Percentiles rank a stretch among this genome's conserved stretches.
Evolutionary conservation across 2,329 filamentous ascomycete species (phyloP).

Genomic region (Arthroderma sp.): DNA sequence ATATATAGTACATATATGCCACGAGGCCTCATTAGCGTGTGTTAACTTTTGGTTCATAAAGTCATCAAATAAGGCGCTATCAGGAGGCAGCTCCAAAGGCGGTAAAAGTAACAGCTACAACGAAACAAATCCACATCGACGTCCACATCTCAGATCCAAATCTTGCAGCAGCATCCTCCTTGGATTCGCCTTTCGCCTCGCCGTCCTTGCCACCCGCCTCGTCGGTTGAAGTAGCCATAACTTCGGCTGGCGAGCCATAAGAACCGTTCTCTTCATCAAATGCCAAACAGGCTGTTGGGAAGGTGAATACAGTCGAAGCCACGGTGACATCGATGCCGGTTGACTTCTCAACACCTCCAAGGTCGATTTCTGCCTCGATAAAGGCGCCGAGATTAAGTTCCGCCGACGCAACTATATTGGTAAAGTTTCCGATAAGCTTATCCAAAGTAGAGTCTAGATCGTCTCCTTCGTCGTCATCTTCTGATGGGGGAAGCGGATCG

Average conservation of each 20-base stretch:
- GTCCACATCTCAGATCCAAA: not conserved
- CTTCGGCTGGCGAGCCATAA: slow-evolving; percentile 4
- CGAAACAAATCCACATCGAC: not conserved
- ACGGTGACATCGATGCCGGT: slow-evolving; percentile 3
- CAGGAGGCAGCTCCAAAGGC: not conserved
- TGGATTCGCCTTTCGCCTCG: not conserved
- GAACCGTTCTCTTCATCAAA: slow-evolving; percentile 10
- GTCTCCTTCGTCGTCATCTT: not conserved
- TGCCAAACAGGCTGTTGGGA: slow-evolving; percentile 12
- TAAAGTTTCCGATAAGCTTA: slow-evolving; percentile 10
- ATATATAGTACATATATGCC: too few species aligned
- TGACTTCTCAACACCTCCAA: slow-evolving; percentile 1
- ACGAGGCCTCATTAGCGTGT: too few species aligned
- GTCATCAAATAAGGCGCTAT: too few species aligned
- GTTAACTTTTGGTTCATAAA: too few species aligned
- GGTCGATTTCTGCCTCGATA: slow-evolving; percentile 10
- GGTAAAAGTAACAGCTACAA: not conserved
- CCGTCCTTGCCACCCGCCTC: not conserved
- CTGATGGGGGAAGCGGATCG: slow-evolving; percentile 4
- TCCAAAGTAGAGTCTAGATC: slow-evolving; percentile 1
- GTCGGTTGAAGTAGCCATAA: slow-evolving; percentile 1
- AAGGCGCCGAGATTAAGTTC: slow-evolving; percentile 12
- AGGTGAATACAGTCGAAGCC: slow-evolving; percentile 8
- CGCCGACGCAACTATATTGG: slow-evolving; percentile 10
- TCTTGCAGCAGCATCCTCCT: not conserved